These are phyloP conservation scores for Puccinia coronata DNA, from an alignment of 1,284 basidiomycete genomes.

Conservation along the genomic window DNA sequence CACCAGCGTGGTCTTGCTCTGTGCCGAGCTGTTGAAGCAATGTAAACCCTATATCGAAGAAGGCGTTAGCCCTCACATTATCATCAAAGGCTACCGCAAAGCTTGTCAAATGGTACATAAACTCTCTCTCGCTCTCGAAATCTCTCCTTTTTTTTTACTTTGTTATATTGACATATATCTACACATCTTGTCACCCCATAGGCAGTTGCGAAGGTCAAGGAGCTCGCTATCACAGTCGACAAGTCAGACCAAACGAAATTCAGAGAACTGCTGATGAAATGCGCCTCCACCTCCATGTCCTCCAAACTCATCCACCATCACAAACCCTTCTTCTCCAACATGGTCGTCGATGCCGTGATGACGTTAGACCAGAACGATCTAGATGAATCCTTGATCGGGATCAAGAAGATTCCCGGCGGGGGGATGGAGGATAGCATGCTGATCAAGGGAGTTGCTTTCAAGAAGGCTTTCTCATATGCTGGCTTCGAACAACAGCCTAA, in stretches of 20 bases:
- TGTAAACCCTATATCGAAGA: slow-evolving; percentile 90
- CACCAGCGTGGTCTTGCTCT: slow-evolving; percentile 89
- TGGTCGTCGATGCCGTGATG: slow-evolving; percentile 96
- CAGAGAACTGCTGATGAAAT: slow-evolving; percentile 89
- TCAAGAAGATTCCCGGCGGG: slow-evolving; percentile 98
- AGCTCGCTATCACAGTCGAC: slow-evolving; percentile 87
- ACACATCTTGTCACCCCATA: slow-evolving; percentile 57
- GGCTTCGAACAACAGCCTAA: slow-evolving; percentile 99
- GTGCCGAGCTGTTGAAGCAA: slow-evolving; percentile 93
- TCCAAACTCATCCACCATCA: slow-evolving; percentile 98
- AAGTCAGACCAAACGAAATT: slow-evolving; percentile 84
- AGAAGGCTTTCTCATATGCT: slow-evolving; percentile 99
- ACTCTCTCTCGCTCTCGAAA: background rate
- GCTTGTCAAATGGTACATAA: slow-evolving; percentile 74
- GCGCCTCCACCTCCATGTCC: slow-evolving; percentile 98
- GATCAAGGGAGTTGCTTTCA: slow-evolving; percentile 91
- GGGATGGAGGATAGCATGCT: slow-evolving; percentile 89
- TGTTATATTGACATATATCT: background rate
- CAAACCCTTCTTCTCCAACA: slow-evolving; percentile 97
- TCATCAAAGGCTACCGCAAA: slow-evolving; percentile 92
- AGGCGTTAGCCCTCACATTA: slow-evolving; percentile 93
- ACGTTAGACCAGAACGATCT: slow-evolving; percentile 90
- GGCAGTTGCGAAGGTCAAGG: slow-evolving; percentile 83
- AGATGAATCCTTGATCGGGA: slow-evolving; percentile 93
- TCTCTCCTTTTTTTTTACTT: background rate